Evolutionary conservation across 2,329 filamentous ascomycete species (phyloP), one percentile per base, ranked within the genome.

Genomic region (Cladophialophora carrionii): DNA sequence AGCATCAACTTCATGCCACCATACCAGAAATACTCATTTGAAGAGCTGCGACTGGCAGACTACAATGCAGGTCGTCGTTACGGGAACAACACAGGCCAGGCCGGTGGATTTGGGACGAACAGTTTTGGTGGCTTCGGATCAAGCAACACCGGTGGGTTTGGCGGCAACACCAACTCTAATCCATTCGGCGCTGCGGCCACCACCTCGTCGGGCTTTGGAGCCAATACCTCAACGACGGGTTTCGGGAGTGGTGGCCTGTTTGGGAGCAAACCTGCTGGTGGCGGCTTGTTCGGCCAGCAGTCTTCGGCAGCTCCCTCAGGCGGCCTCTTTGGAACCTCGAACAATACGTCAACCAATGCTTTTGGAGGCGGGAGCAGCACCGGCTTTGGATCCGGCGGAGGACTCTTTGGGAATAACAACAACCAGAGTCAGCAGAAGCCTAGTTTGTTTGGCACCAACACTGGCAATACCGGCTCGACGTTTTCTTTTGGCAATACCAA

Each of bases 51-150:
- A 73, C 78, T 96, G 67, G 91, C 87, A 53, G 95, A 99, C 77
- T 99, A 99, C 76, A 86, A 88, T 65, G 90, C 93, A 77, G 93
- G 93, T 57, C 88, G 93, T 65, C 89, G 89, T 61, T 91, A 86
- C 75, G 95, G 93, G 37, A 96, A 94, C 77, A 84, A 85, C 49
- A 91, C 89, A 67, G 92, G 91, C 32, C 90, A 92, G 70, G 81
- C 87, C 54, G 92, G 92, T 64, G 90, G 90, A 7, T 97, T 97
- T 77, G 94, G 92, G 20, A 84, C 81, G 71, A 85, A 84, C 66
- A 76, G 74, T 5, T 83, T 83, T 65, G 81, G 78, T 26, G 73
- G 78, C 32, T 79, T 80, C 64, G 76, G 75, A 61, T 67, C 75
- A 41, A 75, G 71, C 17, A 73, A 66, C 59, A 68, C 61, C 66